These are phyloP conservation scores for Hordeum vulgare DNA, from an alignment of 176 grass and related monocot genomes.

Conservation along the genomic window MorexV3_pseudomolecules_assembly NC_058520.1:5004922-5005421, in stretches of 20 bases:
- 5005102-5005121: not conserved
- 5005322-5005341: not conserved
- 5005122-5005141: not conserved
- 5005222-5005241: not conserved
- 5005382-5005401: conserved; percentile 81
- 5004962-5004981: not conserved
- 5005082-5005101: not conserved
- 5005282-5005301: not conserved
- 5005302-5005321: not conserved
- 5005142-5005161: not conserved
- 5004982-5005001: not conserved
- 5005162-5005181: not conserved
- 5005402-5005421: conserved; percentile 89
- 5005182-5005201: not conserved
- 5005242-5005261: not conserved
- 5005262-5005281: conserved; percentile 3
- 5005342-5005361: conserved; percentile 24
- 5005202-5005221: not conserved
- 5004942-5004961: no score
- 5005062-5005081: not conserved
- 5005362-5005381: conserved; percentile 97
- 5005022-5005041: not conserved
- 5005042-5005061: not conserved
- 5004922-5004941: not conserved
- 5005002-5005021: no score